A percentile compares a stretch with the other conserved stretches of the same genome.
Conservation (phyloP, 352 stramenopile genomes). For the Phytophthora nicotianae region DNA sequence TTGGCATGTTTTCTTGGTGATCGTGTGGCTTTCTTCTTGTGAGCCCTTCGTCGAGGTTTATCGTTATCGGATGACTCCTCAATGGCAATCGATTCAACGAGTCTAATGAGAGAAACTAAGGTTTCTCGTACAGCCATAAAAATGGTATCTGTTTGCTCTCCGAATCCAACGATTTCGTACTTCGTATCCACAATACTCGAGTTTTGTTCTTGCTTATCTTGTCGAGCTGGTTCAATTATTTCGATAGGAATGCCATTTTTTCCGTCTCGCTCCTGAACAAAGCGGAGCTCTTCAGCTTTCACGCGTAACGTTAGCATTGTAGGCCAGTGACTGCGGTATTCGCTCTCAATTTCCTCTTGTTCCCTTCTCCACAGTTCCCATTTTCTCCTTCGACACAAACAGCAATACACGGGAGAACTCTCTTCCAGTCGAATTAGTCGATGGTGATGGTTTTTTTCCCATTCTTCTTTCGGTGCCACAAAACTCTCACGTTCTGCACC, state of each 20-base stretch:
- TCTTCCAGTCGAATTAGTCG: slow-evolving; percentile 50
- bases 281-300: slow-evolving; percentile 56
- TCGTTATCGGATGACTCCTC: neutral
- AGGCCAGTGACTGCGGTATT: slow-evolving; percentile 45
- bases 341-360: slow-evolving; percentile 55
- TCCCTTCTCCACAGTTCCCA: slow-evolving; percentile 59
- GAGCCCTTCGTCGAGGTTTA: slow-evolving; percentile 18
- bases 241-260: slow-evolving; percentile 17
- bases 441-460: slow-evolving; percentile 77
- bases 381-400: slow-evolving; percentile 61
- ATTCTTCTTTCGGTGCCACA: slow-evolving; percentile 53
- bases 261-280: slow-evolving; percentile 18
- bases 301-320: slow-evolving; percentile 35
- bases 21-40: slow-evolving; percentile 16
- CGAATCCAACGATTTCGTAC: slow-evolving; percentile 13
- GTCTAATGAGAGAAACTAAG: slow-evolving; percentile 17
- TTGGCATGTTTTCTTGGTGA: slow-evolving; percentile 15
- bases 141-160: neutral
- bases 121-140: slow-evolving; percentile 16
- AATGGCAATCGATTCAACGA: slow-evolving; percentile 23
- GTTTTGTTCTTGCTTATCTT: slow-evolving; percentile 2
- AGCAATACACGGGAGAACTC: slow-evolving; percentile 53
- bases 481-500: slow-evolving; percentile 21
- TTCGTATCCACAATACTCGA: neutral
- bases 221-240: neutral